Conservation (phyloP, 805 yeast species). For the Metschnikowia anglica region DNA sequence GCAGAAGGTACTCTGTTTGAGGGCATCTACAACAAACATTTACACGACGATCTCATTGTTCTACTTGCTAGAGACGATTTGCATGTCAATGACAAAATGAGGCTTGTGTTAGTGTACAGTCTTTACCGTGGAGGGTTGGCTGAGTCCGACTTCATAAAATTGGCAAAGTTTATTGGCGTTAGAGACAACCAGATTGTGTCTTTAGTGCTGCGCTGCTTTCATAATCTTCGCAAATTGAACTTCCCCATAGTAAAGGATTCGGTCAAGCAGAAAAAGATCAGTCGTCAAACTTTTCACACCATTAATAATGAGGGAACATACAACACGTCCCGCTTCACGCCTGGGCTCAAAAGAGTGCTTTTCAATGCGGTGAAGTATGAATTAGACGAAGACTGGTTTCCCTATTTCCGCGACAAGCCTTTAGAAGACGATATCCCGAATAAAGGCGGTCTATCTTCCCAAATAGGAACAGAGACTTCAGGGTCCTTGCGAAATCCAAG, state of each 20-base stretch:
- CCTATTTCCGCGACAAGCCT: conserved; percentile 75
- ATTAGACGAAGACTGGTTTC: conserved; percentile 61
- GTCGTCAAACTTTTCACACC: conserved; percentile 56
- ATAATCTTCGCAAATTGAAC: conserved; percentile 51
- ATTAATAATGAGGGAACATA: conserved; percentile 50
- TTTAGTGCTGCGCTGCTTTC: conserved; percentile 53
- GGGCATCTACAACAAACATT: conserved; percentile 57
- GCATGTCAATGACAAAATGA: conserved; percentile 63
- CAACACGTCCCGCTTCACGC: conserved; percentile 70
- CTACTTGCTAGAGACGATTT: conserved; percentile 50
- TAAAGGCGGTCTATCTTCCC: conserved; percentile 3
- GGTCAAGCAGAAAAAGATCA: conserved; percentile 43
- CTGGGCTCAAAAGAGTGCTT: conserved; percentile 63
- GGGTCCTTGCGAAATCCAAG: conserved; percentile 21
- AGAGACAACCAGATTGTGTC: conserved; percentile 49
- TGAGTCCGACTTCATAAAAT: conserved; percentile 67
- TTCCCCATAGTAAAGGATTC: conserved; percentile 49
- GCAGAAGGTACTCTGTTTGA: conserved; percentile 71
- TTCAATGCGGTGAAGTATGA: conserved; percentile 50
- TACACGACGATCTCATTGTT: conserved; percentile 61
- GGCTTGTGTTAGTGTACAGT: conserved; percentile 73
- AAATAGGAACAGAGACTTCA: conserved; percentile 1
- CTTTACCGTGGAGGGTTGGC: conserved; percentile 80
- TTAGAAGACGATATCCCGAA: conserved; percentile 44
- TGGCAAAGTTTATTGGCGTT: conserved; percentile 55